Evolutionary conservation across 2,329 filamentous ascomycete species (phyloP), one percentile per base, ranked within the genome.

Genomic region (Paraphaeosphaeria sporulosa): DNA sequence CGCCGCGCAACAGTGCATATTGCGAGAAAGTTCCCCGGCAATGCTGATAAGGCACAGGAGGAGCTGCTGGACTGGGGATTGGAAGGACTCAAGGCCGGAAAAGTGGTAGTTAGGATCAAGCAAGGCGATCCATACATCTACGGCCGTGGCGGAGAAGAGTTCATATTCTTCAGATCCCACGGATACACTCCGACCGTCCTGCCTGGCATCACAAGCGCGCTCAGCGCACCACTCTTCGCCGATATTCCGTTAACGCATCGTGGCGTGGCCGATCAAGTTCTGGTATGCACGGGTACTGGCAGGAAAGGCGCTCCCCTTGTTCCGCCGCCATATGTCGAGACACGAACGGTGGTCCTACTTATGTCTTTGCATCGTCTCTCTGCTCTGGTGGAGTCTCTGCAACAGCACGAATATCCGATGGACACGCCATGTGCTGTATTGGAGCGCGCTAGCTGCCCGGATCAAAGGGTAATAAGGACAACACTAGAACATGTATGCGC

Each of bases 101-200:
- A 91, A 75, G 91, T 87, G 1, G 95, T 99, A 0, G 84, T 99
- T 36, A 87, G 95, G 3, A 83, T 99, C 47, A 99, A 99, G 81
- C 95, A 99, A 76, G 95, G 95, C 48, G 95, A 99, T 72, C 95
- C 95, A 0, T 99, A 96, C 78, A 87, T 99, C 42, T 99, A 98
- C 78, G 95, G 95, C 42, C 89, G 95, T 42, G 95, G 95, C 58
- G 95, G 93, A 36, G 95, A 99, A 76, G 95, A 99, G 77, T 92
- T 93, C 42, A 86, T 88, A 32, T 97, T 91, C 75, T 97, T 99
- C 83, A 83, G 88, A 2, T 80, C 81, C 3, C 85, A 90, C 50
- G 93, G 93, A 1, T 89, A 90, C 59, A 85, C 84, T 5, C 87
- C 89, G 12, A 80, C 86, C 0, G 94, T 99, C 0, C 82, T 99